Conservation (phyloP, 768 basidiomycete genomes). For the Kwoniella botswanensis region DNA sequence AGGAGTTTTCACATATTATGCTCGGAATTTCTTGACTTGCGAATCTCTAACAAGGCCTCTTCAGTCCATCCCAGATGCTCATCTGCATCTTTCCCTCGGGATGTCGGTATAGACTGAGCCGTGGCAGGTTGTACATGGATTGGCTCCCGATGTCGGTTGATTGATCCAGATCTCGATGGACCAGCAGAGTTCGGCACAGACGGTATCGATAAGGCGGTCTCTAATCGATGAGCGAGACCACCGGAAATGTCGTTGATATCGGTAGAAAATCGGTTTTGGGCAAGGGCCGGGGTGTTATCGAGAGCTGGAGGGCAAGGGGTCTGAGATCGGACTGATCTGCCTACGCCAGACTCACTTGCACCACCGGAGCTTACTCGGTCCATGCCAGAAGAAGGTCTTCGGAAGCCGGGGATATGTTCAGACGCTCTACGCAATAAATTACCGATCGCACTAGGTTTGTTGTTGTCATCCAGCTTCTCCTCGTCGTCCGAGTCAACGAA, state of each 20-base stretch:
- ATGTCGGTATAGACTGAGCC: background rate
- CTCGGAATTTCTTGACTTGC: conserved; percentile 8
- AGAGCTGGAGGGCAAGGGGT: conserved; percentile 36
- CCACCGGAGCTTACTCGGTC: conserved; percentile 13
- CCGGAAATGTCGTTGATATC: conserved; percentile 8
- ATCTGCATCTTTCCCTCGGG: conserved; percentile 12
- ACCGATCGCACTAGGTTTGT: conserved; percentile 8
- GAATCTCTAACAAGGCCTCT: conserved; percentile 27
- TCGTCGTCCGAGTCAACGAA: conserved; percentile 27
- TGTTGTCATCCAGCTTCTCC: conserved; percentile 10
- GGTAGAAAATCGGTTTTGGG: conserved; percentile 10
- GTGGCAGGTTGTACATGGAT: too few species aligned
- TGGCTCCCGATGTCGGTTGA: background rate
- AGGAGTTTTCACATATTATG: background rate
- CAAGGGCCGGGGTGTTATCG: conserved; percentile 35
- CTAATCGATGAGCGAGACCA: conserved; percentile 25
- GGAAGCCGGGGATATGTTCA: conserved; percentile 34
- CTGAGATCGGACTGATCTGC: conserved; percentile 6
- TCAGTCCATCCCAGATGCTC: conserved; percentile 31
- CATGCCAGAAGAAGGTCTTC: conserved; percentile 17
- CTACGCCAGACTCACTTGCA: conserved; percentile 3
- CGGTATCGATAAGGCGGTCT: conserved; percentile 8
- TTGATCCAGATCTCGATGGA: background rate
- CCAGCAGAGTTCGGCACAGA: conserved; percentile 4
- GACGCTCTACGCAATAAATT: conserved; percentile 36